A percentile compares a stretch with the other conserved stretches of the same genome.
These are phyloP conservation scores for Malus orientalis DNA, from an alignment of 306 rosid genomes.

Conservation along the genomic window DNA sequence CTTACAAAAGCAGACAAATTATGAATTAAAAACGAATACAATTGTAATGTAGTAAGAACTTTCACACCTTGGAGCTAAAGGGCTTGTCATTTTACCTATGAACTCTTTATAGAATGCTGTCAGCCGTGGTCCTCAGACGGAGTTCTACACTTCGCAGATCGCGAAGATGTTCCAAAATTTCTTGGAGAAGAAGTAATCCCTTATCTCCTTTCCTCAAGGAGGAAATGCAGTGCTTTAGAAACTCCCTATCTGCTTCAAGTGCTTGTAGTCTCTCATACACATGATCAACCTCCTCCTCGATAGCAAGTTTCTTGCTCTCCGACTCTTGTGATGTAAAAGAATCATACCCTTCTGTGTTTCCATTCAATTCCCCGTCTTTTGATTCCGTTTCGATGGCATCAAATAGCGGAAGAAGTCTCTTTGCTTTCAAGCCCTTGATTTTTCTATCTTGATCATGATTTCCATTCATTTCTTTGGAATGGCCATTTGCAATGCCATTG, in stretches of 20 bases:
- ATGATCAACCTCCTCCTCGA: constrained; percentile 62
- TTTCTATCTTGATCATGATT: constrained; percentile 30
- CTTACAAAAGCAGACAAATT: background rate
- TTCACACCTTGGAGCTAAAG: background rate
- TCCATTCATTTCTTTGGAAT: constrained; percentile 51
- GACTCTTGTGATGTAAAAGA: constrained; percentile 22
- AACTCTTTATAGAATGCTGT: constrained; percentile 27
- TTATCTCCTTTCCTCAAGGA: constrained; percentile 92
- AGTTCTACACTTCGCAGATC: constrained; percentile 80
- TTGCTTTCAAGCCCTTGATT: constrained; percentile 38
- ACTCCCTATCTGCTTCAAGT: constrained; percentile 86
- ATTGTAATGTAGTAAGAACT: background rate
- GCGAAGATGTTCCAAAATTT: constrained; percentile 90
- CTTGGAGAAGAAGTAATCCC: constrained; percentile 76
- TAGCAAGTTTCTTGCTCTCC: constrained; percentile 37
- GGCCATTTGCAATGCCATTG: constrained; percentile 46
- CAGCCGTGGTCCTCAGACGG: constrained; percentile 47
- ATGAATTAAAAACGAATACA: background rate
- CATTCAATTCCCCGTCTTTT: constrained; percentile 48
- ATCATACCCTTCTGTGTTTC: constrained; percentile 39
- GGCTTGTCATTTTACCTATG: constrained; percentile 31
- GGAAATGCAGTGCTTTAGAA: constrained; percentile 79
- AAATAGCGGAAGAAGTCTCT: constrained; percentile 72
- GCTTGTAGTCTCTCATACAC: constrained; percentile 85
- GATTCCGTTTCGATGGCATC: constrained; percentile 49